Evolutionary conservation across 116 monocot species (phyloP).

Genomic region (Dioscorea cayenensis): DNA sequence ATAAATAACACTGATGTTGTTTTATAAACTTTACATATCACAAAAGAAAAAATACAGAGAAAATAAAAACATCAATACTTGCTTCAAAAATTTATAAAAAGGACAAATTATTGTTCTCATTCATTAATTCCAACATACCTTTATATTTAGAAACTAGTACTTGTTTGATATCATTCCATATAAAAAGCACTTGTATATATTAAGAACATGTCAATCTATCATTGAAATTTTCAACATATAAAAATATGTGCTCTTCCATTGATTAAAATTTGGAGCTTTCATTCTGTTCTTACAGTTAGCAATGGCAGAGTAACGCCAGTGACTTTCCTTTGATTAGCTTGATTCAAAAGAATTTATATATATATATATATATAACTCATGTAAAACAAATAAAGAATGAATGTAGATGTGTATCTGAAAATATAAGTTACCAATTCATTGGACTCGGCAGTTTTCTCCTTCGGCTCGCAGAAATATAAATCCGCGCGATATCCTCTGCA

Average conservation of each 20-base stretch:
- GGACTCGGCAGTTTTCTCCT: conserved; percentile 42
- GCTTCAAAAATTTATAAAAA: too few species aligned
- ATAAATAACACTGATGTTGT: too few species aligned
- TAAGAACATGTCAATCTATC: too few species aligned
- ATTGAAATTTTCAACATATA: too few species aligned
- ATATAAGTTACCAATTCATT: conserved; percentile 10
- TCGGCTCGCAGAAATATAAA: conserved; percentile 32
- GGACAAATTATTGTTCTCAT: too few species aligned
- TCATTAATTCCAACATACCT: too few species aligned
- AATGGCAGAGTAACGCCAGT: background rate
- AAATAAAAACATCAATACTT: too few species aligned
- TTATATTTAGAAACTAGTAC: too few species aligned
- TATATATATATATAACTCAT: background rate
- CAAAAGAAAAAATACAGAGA: too few species aligned
- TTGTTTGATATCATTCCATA: too few species aligned
- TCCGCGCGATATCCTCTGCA: conserved; percentile 51
- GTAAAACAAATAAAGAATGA: background rate
- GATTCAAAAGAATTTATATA: background rate
- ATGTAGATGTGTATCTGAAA: background rate
- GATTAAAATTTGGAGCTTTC: background rate
- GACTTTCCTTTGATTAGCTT: background rate
- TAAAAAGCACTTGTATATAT: too few species aligned
- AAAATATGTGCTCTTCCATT: background rate
- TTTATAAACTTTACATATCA: too few species aligned
- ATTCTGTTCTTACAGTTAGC: background rate